These are phyloP conservation scores for Aphanoascus verrucosus DNA, from an alignment of 2,329 filamentous ascomycete species.

Conservation along the genomic window DNA sequence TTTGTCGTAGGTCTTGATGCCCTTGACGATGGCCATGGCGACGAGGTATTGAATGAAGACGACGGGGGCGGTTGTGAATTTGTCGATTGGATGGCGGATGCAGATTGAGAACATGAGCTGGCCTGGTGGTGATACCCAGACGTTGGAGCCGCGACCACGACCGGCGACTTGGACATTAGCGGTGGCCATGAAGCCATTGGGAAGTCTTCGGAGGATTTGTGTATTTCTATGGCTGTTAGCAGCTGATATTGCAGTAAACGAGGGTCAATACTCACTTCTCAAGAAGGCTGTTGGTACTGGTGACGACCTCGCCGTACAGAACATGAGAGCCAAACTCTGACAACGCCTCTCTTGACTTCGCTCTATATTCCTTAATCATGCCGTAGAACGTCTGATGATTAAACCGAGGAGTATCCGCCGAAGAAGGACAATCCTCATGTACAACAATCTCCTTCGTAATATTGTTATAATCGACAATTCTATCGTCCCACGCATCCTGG, in stretches of 20 bases:
- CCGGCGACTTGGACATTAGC: constrained; percentile 83
- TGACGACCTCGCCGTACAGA: constrained; percentile 83
- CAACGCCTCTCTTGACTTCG: constrained; percentile 45
- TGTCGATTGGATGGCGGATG: constrained; percentile 67
- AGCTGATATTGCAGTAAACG: not conserved
- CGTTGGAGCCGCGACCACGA: constrained; percentile 78
- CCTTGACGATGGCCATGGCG: constrained; percentile 75
- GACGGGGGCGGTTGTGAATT: constrained; percentile 63
- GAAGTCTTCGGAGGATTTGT: constrained; percentile 61
- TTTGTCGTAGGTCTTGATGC: constrained; percentile 65
- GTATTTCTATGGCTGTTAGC: constrained; percentile 51
- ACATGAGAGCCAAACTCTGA: constrained; percentile 62
- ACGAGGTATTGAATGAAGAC: constrained; percentile 92
- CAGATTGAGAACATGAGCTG: constrained; percentile 79
- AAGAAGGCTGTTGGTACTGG: constrained; percentile 84
- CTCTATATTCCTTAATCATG: constrained; percentile 57
- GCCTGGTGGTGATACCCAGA: constrained; percentile 87
- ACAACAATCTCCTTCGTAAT: constrained; percentile 63
- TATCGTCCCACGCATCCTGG: constrained; percentile 36
- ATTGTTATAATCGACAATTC: constrained; percentile 62
- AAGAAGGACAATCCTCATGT: constrained; percentile 60
- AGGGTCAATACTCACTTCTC: constrained; percentile 54
- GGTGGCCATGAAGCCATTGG: constrained; percentile 74
- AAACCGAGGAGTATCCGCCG: constrained; percentile 71
- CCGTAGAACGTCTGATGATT: constrained; percentile 70